These are phyloP conservation scores for Tulasnella sp. DNA, from an alignment of 768 basidiomycete genomes.

Conservation along the genomic window DNA sequence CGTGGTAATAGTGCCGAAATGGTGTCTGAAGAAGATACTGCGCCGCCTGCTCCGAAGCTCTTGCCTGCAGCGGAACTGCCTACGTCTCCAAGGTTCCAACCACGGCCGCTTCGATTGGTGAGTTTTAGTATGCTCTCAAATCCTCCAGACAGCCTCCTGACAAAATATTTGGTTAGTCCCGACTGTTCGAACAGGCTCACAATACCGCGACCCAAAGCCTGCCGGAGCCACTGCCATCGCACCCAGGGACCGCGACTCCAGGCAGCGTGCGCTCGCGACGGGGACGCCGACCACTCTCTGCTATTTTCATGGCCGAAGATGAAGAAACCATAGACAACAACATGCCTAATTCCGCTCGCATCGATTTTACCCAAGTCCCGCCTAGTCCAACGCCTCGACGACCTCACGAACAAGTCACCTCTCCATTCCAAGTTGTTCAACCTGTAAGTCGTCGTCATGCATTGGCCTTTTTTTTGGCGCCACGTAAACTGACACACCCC, in stretches of 20 bases:
- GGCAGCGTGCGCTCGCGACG: neutral
- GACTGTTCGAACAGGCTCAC: conserved; percentile 10
- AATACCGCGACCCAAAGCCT: neutral
- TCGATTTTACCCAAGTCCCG: neutral
- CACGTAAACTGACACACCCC: neutral
- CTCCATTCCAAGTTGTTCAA: neutral
- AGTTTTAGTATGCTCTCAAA: neutral
- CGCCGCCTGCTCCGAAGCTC: neutral
- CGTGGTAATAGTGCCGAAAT: neutral
- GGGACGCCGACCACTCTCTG: neutral
- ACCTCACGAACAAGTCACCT: neutral
- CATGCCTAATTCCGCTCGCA: neutral
- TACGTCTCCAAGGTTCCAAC: conserved; percentile 1
- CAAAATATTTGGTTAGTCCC: neutral
- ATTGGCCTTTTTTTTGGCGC: neutral
- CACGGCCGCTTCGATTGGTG: conserved; percentile 21
- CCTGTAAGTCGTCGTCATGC: neutral
- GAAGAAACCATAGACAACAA: conserved; percentile 2
- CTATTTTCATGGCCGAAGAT: neutral
- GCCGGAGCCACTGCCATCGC: neutral
- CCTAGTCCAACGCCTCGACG: conserved; percentile 7
- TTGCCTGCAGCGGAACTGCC: neutral
- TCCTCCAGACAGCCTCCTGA: neutral
- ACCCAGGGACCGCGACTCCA: neutral
- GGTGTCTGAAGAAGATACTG: neutral